phyloP scores from a whole-genome alignment of 768 basidiomycete species.

The Calvatia gigantea region DNA sequence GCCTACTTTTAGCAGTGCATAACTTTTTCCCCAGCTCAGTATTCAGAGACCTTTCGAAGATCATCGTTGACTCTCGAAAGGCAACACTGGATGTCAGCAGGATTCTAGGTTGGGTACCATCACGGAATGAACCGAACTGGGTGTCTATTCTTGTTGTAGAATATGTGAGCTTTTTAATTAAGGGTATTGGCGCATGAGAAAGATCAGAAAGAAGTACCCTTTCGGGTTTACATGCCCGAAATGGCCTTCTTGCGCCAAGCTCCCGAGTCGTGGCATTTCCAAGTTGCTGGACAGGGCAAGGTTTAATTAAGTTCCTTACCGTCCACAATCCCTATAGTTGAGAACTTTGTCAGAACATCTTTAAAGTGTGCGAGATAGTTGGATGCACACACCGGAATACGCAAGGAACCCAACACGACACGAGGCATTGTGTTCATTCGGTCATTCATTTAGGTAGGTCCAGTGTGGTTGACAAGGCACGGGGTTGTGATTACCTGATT shows the following conservation, averaged over 20 bases:
- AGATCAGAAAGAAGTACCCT: slow-evolving; percentile 8
- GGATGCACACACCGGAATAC: not conserved
- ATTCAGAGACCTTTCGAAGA: not conserved
- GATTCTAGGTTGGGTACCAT: not conserved
- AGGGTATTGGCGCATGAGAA: not conserved
- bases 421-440: not conserved
- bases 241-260: slow-evolving; percentile 2
- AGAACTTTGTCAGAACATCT: not conserved
- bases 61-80: not conserved
- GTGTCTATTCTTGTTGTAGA: not conserved
- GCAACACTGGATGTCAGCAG: not conserved
- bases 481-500: not conserved
- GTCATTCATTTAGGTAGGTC: not conserved
- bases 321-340: not conserved
- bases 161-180: not conserved
- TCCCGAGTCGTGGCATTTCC: not conserved
- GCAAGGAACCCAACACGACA: not conserved
- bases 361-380: not conserved
- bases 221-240: slow-evolving; percentile 4
- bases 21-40: slow-evolving; percentile 1
- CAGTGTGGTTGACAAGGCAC: not conserved
- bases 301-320: not conserved
- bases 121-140: not conserved
- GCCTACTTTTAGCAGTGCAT: not conserved
- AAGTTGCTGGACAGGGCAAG: not conserved